Conservation (phyloP, 805 yeast species). For the Saccharomyces paradoxus region DNA sequence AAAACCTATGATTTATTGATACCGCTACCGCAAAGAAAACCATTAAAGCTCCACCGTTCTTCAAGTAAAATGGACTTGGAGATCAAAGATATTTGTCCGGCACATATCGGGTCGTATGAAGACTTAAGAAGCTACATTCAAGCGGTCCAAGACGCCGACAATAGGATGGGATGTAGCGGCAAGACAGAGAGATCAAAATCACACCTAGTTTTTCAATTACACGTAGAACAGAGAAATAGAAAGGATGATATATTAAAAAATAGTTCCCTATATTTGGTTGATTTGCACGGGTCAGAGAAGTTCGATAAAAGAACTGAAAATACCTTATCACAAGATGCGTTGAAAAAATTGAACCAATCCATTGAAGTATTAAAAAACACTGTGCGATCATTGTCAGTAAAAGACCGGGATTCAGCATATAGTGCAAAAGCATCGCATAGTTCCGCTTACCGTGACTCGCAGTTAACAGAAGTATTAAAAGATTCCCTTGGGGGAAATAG, state of each 20-base stretch:
- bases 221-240: slow-evolving; percentile 51
- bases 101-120: background rate
- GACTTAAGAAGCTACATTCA: slow-evolving; percentile 1
- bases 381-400: slow-evolving; percentile 59
- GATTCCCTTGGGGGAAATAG: slow-evolving; percentile 80
- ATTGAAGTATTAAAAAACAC: slow-evolving; percentile 73
- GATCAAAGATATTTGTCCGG: slow-evolving; percentile 31
- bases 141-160: background rate
- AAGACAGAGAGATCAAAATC: slow-evolving; percentile 57
- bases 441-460: slow-evolving; percentile 66
- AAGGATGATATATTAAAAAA: slow-evolving; percentile 24
- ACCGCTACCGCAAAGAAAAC: slow-evolving; percentile 24
- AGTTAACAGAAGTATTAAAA: slow-evolving; percentile 67
- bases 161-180: background rate
- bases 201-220: slow-evolving; percentile 69
- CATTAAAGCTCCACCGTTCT: slow-evolving; percentile 31
- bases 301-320: slow-evolving; percentile 40
- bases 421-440: background rate
- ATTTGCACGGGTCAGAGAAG: slow-evolving; percentile 75
- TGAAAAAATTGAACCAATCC: slow-evolving; percentile 75
- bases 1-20: slow-evolving; percentile 60
- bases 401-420: background rate
- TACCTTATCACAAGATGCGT: slow-evolving; percentile 71
- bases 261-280: slow-evolving; percentile 69
- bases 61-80: slow-evolving; percentile 48